Percentiles rank a stretch among this genome's conserved stretches.
phyloP scores from a whole-genome alignment of 2,329 filamentous ascomycete genomes.

The Hymenoscyphus linearis region DNA sequence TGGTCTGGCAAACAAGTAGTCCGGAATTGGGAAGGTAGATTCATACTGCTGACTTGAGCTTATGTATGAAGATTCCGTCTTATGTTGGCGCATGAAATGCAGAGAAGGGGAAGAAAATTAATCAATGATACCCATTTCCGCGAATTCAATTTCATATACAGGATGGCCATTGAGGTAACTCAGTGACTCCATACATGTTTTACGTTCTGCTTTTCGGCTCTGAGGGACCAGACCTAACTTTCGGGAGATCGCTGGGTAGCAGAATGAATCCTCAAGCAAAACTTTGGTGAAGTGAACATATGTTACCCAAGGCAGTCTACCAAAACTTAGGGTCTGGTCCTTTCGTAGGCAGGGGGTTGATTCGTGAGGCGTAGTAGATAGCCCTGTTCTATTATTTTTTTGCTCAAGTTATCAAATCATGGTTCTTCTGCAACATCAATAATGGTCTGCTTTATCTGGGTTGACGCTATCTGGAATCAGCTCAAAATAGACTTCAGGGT shows the following conservation, averaged over 20 bases:
- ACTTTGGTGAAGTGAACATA: no score
- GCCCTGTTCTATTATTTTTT: no score
- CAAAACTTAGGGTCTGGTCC: no score
- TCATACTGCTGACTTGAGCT: neutral
- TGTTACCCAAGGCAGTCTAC: no score
- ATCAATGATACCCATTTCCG: conserved; percentile 3
- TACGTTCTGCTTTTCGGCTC: neutral
- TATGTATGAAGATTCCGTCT: neutral
- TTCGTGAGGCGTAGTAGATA: no score
- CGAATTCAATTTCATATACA: neutral
- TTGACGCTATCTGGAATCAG: neutral
- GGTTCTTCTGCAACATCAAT: no score
- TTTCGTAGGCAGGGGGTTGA: no score
- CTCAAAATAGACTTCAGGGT: conserved; percentile 5
- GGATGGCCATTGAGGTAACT: neutral
- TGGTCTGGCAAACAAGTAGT: neutral
- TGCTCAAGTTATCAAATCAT: no score
- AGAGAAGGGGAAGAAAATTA: neutral
- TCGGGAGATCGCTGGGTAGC: no score
- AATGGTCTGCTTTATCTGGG: no score
- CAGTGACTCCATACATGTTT: neutral
- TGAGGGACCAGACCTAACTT: neutral
- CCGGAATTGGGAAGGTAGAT: neutral
- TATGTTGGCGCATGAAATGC: neutral
- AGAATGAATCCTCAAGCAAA: no score